Evolutionary conservation across 371 early-diverging fungal genomes (phyloP), one percentile per base, ranked within the genome.

Genomic region (Chytridium lagenaria): DNA sequence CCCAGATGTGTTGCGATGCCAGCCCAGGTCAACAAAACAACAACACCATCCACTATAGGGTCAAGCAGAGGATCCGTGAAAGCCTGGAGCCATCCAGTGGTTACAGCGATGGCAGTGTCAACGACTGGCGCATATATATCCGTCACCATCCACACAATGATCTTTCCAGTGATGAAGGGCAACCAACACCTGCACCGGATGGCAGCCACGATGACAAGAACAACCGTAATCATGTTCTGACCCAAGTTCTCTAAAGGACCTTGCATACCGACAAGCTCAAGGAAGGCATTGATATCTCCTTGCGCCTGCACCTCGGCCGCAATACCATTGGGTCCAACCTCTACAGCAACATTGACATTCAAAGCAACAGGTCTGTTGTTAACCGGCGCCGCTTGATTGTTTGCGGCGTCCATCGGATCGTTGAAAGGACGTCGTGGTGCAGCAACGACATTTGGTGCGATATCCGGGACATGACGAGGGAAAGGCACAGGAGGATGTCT

Each of bases 221-320:
- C 77, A 76, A 94, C 93, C 39, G 95, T 81, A 0, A 91, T 83
- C 31, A 91, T 91, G 77, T 94, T 94, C 76, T 95, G 94, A 15
- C 90, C 59, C 0, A 95, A 78, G 63, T 89, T 84, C 81, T 89
- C 86, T 22, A 91, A 72, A 10, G 94, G 92, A 0, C 97, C 98
- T 7, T 91, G 86, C 84, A 96, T 90, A 5, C 98, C 98, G 65
- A 96, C 86, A 2, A 94, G 90, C 70, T 94, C 96, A 50, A 96
- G 78, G 34, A 76, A 72, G 30, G 85, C 85, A 59, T 78, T 69
- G 44, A 76, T 61, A 50, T 80, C 74, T 39, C 74, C 73, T 65
- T 77, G 71, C 1, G 71, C 74, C 50, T 77, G 72, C n/a, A 77
- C 70, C 40, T 76, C 74, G 2, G 74, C 78, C 2, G 74, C 75